Evolutionary conservation across 176 grass and related monocot genomes (phyloP), one percentile per base, ranked within the genome.

Genomic region (Avena atlantica): DNA sequence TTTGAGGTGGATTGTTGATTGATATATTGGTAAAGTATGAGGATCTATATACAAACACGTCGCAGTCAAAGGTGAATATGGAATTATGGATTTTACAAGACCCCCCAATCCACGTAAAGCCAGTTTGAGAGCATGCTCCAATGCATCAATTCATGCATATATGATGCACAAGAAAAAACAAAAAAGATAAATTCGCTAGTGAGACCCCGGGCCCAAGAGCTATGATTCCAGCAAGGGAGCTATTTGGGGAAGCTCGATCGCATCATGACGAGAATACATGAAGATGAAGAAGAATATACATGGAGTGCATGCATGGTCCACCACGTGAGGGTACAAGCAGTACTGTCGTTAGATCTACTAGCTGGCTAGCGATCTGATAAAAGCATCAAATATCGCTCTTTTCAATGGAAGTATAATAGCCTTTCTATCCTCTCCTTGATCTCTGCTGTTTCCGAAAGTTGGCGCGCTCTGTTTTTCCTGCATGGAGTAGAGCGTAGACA

Each of bases 221-320:
- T 57, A 59, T 84, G 45, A 74, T 84, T 55, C 51, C 36, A 74
- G 80, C 19, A 70, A 78, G 47, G 79, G 45, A 87, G 80, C 85
- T 48, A 84, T 90, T 87, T 87, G 74, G 66, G 80, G 85, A 87
- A 87, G 89, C 74, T 79, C 78, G 45, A 48, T 19, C 17, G 74
- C 74, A 87, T 84, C 74, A 87, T 84, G 74, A 79, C 78, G 89
- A 87, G 74, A 87, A 90, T 73, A 71, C 58, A 48, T 45, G 70
- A 47, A 84, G 58, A 48, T 60, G 60, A 84, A 42, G 40, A 42
- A 87, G 65, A 83, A 87, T 74, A 82, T 52, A 72, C 29, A 73
- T 21, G 62, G 52, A 55, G 66, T 71, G 63, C 81, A 53, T 73
- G 78, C 69, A 81, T 42, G 81, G 61, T 66, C 87, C 81, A 79